These are phyloP conservation scores for Hyaloscypha hepaticicola DNA, from an alignment of 495 filamentous ascomycete genomes.

Conservation along the genomic window DNA sequence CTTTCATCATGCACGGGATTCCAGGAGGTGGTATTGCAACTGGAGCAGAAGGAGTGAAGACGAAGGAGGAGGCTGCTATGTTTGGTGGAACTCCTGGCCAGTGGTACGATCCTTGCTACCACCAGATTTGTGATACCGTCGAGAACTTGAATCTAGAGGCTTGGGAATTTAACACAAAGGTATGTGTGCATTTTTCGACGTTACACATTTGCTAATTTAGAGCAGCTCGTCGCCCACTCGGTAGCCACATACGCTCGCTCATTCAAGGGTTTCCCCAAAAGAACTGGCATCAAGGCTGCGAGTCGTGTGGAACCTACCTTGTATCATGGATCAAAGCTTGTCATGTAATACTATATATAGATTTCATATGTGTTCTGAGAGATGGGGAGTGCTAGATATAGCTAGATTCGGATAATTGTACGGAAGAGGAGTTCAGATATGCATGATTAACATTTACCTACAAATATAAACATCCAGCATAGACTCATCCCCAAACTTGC, in stretches of 20 bases:
- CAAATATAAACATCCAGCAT: neutral
- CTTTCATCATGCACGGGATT: slow-evolving; percentile 52
- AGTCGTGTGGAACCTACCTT: slow-evolving; percentile 4
- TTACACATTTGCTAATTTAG: slow-evolving; percentile 2
- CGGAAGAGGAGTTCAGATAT: neutral
- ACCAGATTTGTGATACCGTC: slow-evolving; percentile 53
- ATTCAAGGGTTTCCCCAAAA: slow-evolving; percentile 52
- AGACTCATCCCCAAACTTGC: neutral
- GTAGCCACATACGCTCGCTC: slow-evolving; percentile 53
- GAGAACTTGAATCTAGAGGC: slow-evolving; percentile 50
- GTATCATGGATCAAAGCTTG: slow-evolving; percentile 25
- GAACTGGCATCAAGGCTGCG: slow-evolving; percentile 25
- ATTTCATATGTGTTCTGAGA: neutral
- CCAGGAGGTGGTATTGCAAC: slow-evolving; percentile 60
- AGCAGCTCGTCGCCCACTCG: slow-evolving; percentile 51
- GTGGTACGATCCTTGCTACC: slow-evolving; percentile 56
- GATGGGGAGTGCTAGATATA: neutral
- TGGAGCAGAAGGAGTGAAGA: slow-evolving; percentile 59
- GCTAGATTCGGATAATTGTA: neutral
- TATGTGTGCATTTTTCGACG: slow-evolving; percentile 18
- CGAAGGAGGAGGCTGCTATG: slow-evolving; percentile 45
- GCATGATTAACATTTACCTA: neutral
- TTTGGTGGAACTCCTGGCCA: slow-evolving; percentile 53
- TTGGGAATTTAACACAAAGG: slow-evolving; percentile 54
- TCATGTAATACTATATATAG: slow-evolving; percentile 25